Base-by-base conservation (phyloP, 108 stramenopile genomes). In the Skeletonema costatum region DNA sequence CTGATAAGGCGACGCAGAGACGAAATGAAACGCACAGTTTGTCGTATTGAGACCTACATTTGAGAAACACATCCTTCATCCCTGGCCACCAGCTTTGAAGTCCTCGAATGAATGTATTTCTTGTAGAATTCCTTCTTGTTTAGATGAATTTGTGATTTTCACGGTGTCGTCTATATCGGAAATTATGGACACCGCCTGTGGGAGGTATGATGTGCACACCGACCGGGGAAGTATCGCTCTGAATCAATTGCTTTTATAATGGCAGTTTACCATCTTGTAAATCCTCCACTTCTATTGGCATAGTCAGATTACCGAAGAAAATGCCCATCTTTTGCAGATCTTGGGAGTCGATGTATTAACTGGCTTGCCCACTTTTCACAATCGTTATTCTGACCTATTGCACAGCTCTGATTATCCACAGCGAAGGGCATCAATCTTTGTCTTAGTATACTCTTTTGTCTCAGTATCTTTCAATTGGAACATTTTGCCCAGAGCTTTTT, bases 121-220 rank as follows among this genome's bases (percentile, higher is more conserved):
- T 70, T 68, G 13, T 73, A 60, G 21, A 85, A 68, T 25, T 74
- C 74, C 58, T 85, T 82, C 68, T 81, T 85, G 62, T 76, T 66
- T 1, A 75, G 21, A 12, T 73, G n/a, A 68, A 59, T 85, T 77
- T 10, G 85, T 76, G n/a, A 85, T 65, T 61, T 85, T 85, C 60
- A 85, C 50, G 0, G 80, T 85, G 56, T 85, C 85, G 56, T 85
- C 85, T 66, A 85, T 85, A 60, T 85, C 85, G 5, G 77, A 78
- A 51, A 85, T 77, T 63, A 85, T 71, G 16, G 80, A 73, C 7
- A 78, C 56, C 56, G 13, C 85, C 85, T 7, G 39, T 60, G 3
- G 63, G 64, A 31, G 70, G 70, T 56, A 84, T 41, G 12, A 80
- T 41, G 61, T 80, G 75, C 4, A 79, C 62, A n/a, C 6, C 14